Base-by-base conservation (phyloP, 495 filamentous ascomycete species). In the Penicillium soppii region DNA sequence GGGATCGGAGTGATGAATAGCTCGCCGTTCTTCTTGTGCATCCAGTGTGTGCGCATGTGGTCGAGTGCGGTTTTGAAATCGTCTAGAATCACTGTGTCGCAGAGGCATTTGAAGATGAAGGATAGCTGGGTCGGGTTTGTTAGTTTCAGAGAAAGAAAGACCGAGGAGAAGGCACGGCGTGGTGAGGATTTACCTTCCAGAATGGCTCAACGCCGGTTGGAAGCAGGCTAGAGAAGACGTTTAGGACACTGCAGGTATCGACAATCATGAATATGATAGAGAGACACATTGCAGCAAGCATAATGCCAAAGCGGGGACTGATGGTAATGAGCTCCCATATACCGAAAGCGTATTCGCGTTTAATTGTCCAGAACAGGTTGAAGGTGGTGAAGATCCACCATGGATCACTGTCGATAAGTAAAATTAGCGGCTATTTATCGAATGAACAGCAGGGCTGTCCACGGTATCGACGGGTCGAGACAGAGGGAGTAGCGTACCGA, bases 61-160 rank as follows among this genome's bases (percentile, higher is more conserved):
- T 82, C 79, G 15, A 83, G 71, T 0, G 76, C 80, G 2, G 76
- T 82, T 61, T 82, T 82, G 77, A 84, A 84, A 44, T 84, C 81
- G 49, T 84, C 81, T 0, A 84, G 73, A 39, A 84, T 73, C 39
- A 83, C 71, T 6, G 74, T 76, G 56, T 84, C 81, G 40, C 78
- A 81, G 27, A 82, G 72, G 45, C 78, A 82, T 58, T 83, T 84
- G 71, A 83, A 83, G 8, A 84, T 74, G 51, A 82, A 78, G 7
- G 71, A 70, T 5, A 83, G 47, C 70, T 72, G 21, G 43, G 43
- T 36, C n/a, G 35, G 21, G 13, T 17, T 10, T 30, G 15, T 15
- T 5, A 20, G 2, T 15, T 16, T 9, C 7, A 13, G 40, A 25
- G 2, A 17, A 30, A 7, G 15, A 9, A 15, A 25, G n/a, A 17